Evolutionary conservation across 148 eudicot genomes (phyloP).

Genomic region (Nepenthes gracilis): DNA sequence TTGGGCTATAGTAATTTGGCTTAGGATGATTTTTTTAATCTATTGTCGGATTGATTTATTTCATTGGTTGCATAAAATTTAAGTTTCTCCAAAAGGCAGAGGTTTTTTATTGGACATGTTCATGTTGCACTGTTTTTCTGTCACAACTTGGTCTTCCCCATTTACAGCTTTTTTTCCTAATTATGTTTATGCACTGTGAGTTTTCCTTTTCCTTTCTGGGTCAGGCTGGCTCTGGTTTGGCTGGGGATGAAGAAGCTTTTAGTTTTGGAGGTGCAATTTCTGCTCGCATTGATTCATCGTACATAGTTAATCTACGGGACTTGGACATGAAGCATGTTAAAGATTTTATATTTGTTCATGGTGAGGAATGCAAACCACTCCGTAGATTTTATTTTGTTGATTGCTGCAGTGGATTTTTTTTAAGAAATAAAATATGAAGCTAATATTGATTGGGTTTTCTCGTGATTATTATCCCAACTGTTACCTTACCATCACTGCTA

Average conservation of each 20-base stretch:
- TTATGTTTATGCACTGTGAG: neutral
- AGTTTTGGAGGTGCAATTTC: constrained; percentile 42
- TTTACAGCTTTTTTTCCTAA: neutral
- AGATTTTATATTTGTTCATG: constrained; percentile 83
- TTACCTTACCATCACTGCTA: too few relatives aligned
- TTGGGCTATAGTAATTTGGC: too few relatives aligned
- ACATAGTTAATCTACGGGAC: constrained; percentile 59
- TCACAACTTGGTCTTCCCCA: neutral
- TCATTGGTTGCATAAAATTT: too few relatives aligned
- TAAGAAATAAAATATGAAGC: too few relatives aligned
- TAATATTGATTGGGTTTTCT: too few relatives aligned
- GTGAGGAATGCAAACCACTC: constrained; percentile 26
- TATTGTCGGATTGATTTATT: too few relatives aligned
- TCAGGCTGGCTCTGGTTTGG: constrained; percentile 82
- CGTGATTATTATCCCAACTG: too few relatives aligned
- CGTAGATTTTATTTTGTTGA: neutral
- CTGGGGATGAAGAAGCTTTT: constrained; percentile 57
- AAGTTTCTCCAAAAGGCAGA: too few relatives aligned
- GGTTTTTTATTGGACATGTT: too few relatives aligned
- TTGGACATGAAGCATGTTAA: constrained; percentile 88
- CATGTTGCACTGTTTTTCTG: neutral
- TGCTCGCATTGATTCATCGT: constrained; percentile 79
- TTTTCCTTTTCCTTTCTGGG: neutral
- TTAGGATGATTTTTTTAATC: too few relatives aligned
- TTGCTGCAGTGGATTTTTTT: neutral